Percentiles rank a stretch among this genome's conserved stretches.
Conservation (phyloP, 805 yeast species). For the Lachancea quebecensis region DNA sequence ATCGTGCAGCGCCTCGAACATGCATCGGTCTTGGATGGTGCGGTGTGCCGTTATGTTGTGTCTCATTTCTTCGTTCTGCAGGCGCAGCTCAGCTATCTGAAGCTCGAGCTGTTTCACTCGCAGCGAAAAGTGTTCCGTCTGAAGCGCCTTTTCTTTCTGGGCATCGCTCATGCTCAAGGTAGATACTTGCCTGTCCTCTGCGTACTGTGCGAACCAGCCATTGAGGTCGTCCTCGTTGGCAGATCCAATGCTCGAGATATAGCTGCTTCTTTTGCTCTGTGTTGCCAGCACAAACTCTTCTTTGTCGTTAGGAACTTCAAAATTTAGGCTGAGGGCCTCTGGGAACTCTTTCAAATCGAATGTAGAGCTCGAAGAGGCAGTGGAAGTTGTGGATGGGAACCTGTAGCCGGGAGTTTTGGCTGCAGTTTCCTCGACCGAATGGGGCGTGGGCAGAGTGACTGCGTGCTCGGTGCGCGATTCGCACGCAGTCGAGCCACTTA, state of each 20-base stretch:
- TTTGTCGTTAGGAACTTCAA: conserved; percentile 18
- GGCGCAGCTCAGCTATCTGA: conserved; percentile 28
- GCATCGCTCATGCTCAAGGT: conserved; percentile 1
- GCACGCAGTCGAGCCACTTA: conserved; percentile 15
- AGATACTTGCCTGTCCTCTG: conserved; percentile 3
- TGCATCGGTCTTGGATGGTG: conserved; percentile 22
- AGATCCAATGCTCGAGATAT: conserved; percentile 19
- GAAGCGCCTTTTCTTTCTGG: conserved; percentile 4
- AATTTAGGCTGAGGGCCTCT: conserved; percentile 11
- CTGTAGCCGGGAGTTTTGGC: conserved; percentile 9
- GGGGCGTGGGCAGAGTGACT: not conserved
- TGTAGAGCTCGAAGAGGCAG: conserved; percentile 6
- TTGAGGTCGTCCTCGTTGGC: conserved; percentile 6
- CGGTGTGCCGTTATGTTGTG: conserved; percentile 24
- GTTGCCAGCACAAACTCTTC: conserved; percentile 18
- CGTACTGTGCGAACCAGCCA: conserved; percentile 7
- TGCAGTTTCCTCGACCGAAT: not conserved
- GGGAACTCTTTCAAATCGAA: conserved; percentile 9
- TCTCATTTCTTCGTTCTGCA: conserved; percentile 30
- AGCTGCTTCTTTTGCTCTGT: conserved; percentile 26
- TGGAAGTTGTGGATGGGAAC: conserved; percentile 9
- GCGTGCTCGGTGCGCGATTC: conserved; percentile 5
- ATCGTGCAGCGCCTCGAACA: conserved; percentile 17
- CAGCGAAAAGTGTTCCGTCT: conserved; percentile 16
- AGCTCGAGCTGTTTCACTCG: conserved; percentile 30